Evolutionary conservation across 371 early-diverging fungal genomes (phyloP), one percentile per base, ranked within the genome.

Genomic region (Rhizomucor miehei): DNA sequence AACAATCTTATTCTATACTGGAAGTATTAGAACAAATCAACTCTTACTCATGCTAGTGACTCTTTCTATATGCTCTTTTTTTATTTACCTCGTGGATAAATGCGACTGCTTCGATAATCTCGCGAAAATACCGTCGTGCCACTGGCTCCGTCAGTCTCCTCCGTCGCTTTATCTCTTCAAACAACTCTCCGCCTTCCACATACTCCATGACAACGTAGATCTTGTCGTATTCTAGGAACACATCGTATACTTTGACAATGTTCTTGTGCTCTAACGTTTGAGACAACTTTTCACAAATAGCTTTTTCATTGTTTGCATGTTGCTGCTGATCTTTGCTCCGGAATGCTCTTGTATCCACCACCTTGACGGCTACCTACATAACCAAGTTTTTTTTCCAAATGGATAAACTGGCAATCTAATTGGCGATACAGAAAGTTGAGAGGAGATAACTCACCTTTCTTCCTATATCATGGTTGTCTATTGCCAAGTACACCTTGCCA

Each of bases 191-290:
- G 51, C 99, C 99, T 53, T 89, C 89, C 45, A 95, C 80, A 62
- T 95, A 92, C 65, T 99, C 99, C 89, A 98, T 90, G 10, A 98
- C 89, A 40, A 99, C 79, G 73, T 91, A 92, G 51, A 91, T 90
- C 41, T 85, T 85, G 47, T 88, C 87, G 37, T 89, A 81, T 17
- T 91, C 89, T 56, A 92, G 89, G 43, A 89, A 83, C 13, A 95
- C 95, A 48, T 93, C 92, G 57, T 90, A 88, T n/a, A 97, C 80
- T 50, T 87, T 79, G 50, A 94, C 85, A 48, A 97, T 88, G 60
- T 92, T 80, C 29, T 90, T 91, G 60, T 97, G 95, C 44, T 82
- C 79, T 43, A 97, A 78, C 6, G 90, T 77, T 45, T 35, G 49
- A 6, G 64, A 84, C 74, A 78, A 54, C 70, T 69, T 47, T 78